Conservation (phyloP, 2,329 filamentous ascomycete genomes). For the Colletotrichum spaethianum region DNA sequence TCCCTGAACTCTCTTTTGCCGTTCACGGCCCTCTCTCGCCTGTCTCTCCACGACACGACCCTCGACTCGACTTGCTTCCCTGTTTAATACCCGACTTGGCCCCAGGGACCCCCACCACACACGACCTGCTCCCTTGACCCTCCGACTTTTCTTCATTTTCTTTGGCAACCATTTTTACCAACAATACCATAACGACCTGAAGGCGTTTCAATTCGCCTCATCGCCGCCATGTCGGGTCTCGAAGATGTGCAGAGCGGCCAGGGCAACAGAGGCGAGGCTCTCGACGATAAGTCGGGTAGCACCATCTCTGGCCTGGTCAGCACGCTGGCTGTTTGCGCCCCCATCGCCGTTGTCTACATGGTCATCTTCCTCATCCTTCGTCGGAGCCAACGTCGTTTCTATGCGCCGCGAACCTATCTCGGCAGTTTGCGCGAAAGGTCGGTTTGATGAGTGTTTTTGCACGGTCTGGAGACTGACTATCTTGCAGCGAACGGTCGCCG, state of each 20-base stretch:
- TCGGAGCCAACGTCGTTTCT: slow-evolving; percentile 61
- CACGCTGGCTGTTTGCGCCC: slow-evolving; percentile 67
- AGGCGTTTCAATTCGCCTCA: slow-evolving; percentile 14
- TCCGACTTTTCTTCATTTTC: neutral
- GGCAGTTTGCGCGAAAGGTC: slow-evolving; percentile 61
- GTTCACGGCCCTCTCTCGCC: slow-evolving; percentile 4
- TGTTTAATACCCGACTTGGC: slow-evolving; percentile 36
- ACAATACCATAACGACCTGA: neutral
- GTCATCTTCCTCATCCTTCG: slow-evolving; percentile 61
- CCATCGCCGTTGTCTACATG: slow-evolving; percentile 60
- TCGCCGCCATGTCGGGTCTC: slow-evolving; percentile 29
- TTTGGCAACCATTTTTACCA: neutral
- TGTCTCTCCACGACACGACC: slow-evolving; percentile 24
- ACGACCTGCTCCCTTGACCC: neutral
- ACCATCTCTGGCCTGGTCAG: slow-evolving; percentile 54
- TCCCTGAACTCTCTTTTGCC: slow-evolving; percentile 6
- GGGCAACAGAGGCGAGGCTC: slow-evolving; percentile 21
- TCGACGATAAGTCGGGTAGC: slow-evolving; percentile 9
- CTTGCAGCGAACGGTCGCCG: slow-evolving; percentile 68
- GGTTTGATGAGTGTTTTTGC: neutral
- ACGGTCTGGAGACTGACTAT: neutral
- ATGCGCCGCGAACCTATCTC: slow-evolving; percentile 66
- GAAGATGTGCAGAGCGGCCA: slow-evolving; percentile 13
- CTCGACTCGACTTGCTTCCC: slow-evolving; percentile 18
- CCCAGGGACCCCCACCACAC: slow-evolving; percentile 30